Evolutionary conservation across 495 filamentous ascomycete species (phyloP), one percentile per base, ranked within the genome.

Genomic region (Physcia stellaris): DNA sequence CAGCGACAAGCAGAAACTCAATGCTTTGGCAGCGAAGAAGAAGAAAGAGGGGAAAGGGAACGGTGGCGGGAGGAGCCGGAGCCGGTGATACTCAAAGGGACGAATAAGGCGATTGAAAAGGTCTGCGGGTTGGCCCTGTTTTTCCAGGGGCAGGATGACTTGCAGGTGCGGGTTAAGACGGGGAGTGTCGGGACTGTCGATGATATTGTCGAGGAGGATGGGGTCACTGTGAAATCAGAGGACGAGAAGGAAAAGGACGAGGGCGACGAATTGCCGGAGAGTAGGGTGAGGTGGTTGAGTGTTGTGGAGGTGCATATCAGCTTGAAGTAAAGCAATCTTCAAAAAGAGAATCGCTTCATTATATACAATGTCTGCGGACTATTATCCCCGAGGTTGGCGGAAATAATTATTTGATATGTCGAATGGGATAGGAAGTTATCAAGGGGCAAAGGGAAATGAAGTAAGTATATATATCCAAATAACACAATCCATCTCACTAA

Each of bases 51-150:
- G 26, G 19, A 17, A 24, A 30, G 20, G 32, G 24, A 31, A 39
- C 41, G 26, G 39, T 28, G 34, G 33, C 36, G 37, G 28, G 22
- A 43, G 45, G n/a, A 48, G 41, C 56, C 47, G 24, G 75, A 74
- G 45, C 73, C 79, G 46, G 77, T 94, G 4, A 58, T 78, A 27
- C 46, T 94, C 9, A 80, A 86, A 40, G 88, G 74, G 12, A 87
- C 83, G 1, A 85, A 83, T 23, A 71, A 70, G 47, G 86, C 85
- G 23, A 86, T 94, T 36, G 66, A 76, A 53, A 80, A 72, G 58
- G 77, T 75, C 20, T 47, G 86, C 22, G 58, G 63, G 36, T 61
- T 84, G 6, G 82, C 68, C 11, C 54, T 68, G 40, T 79, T 70
- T 52, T 81, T 83, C 47, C 67, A 72, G 59, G 61, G 69, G 23